Conservation (phyloP, 208 protist species). For the Zelonia costaricensis region DNA sequence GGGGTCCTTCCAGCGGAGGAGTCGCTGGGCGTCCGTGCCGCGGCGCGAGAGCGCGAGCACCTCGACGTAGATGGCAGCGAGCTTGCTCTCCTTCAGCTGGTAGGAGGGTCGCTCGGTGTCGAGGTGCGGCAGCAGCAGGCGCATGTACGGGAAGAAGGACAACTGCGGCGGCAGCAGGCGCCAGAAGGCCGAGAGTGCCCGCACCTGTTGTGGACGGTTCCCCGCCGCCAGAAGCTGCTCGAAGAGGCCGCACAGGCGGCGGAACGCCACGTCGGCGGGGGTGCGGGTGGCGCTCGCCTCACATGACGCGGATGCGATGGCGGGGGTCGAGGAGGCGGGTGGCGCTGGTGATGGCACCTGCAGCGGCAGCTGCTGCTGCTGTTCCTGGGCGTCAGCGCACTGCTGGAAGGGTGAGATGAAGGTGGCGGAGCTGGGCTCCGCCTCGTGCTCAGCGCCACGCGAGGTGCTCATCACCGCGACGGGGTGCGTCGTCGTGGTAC, state of each 20-base stretch:
- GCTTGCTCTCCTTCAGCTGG: slow-evolving; percentile 58
- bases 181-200: slow-evolving; percentile 18
- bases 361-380: no score
- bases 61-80: slow-evolving; percentile 64
- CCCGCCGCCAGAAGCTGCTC: slow-evolving; percentile 11
- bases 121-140: slow-evolving; percentile 59
- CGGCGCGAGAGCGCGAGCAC: slow-evolving; percentile 31
- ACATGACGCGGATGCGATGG: no score
- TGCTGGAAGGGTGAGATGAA: no score
- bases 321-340: no score
- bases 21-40: slow-evolving; percentile 34
- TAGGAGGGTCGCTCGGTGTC: slow-evolving; percentile 47
- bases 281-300: background rate
- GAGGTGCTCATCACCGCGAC: no score
- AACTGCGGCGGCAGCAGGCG: slow-evolving; percentile 12
- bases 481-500: no score
- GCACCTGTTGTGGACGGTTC: slow-evolving; percentile 6
- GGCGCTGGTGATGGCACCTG: no score
- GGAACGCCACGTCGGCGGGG: slow-evolving; percentile 8
- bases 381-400: no score
- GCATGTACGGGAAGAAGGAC: slow-evolving; percentile 63
- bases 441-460: no score
- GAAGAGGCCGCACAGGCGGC: slow-evolving; percentile 17
- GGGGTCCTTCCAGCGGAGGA: slow-evolving; percentile 59
- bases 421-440: no score